phyloP scores from a whole-genome alignment of 2,329 filamentous ascomycete genomes.

The Lecanicillium sp. region DNA sequence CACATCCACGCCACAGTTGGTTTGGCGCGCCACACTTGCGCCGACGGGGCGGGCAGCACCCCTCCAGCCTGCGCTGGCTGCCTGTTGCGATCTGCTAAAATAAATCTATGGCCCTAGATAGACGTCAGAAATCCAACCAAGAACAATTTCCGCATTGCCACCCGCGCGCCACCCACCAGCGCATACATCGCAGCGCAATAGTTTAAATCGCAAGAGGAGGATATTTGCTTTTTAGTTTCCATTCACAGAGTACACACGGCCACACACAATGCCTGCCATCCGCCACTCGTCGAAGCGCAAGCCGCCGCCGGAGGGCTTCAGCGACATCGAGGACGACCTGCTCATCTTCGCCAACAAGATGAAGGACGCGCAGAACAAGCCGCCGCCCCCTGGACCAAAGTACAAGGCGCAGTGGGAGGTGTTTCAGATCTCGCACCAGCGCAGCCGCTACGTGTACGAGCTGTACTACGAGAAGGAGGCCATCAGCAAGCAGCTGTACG shows the following conservation, averaged over 20 bases:
- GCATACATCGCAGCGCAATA: no score
- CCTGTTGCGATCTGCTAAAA: background rate
- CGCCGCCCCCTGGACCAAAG: constrained; percentile 70
- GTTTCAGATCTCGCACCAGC: constrained; percentile 93
- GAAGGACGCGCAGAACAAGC: constrained; percentile 91
- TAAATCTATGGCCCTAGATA: constrained; percentile 1
- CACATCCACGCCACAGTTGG: background rate
- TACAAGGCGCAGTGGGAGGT: constrained; percentile 95
- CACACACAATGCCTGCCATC: constrained; percentile 65
- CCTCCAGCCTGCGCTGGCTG: no score
- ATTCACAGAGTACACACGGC: background rate
- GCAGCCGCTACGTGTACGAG: constrained; percentile 90
- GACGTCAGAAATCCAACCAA: no score
- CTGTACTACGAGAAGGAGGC: constrained; percentile 97
- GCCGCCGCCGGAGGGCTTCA: constrained; percentile 78
- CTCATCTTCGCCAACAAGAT: constrained; percentile 85
- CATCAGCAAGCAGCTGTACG: constrained; percentile 86
- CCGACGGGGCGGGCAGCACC: no score
- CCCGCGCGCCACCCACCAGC: no score
- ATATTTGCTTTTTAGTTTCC: background rate
- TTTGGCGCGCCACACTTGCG: constrained; percentile 2
- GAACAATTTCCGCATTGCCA: no score
- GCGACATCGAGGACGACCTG: constrained; percentile 80
- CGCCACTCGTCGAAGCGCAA: constrained; percentile 71
- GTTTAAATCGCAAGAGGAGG: background rate